Percentiles rank a stretch among this genome's conserved stretches.
phyloP scores from a whole-genome alignment of 805 yeast species.

The Debaryomyces prosopidis region DNA sequence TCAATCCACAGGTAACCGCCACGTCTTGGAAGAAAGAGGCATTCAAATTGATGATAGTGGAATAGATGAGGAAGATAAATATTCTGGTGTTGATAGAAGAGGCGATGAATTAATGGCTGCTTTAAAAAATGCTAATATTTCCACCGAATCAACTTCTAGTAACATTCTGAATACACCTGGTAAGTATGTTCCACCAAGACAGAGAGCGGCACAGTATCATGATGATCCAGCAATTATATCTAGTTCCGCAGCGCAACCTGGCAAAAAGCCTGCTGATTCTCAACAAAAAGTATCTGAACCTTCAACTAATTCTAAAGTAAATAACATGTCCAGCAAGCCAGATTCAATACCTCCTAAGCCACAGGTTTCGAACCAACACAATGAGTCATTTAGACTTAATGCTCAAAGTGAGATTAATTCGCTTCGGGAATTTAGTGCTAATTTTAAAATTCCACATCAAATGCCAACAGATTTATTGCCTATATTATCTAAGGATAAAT shows the following conservation, averaged over 20 bases:
- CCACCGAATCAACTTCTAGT: conserved; percentile 12
- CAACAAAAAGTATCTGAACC: not conserved
- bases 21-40: conserved; percentile 92
- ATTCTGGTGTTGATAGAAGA: conserved; percentile 84
- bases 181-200: conserved; percentile 57
- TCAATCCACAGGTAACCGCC: conserved; percentile 68
- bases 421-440: conserved; percentile 75
- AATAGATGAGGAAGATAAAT: conserved; percentile 92
- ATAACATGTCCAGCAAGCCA: conserved; percentile 15
- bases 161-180: conserved; percentile 25
- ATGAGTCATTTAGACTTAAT: conserved; percentile 44
- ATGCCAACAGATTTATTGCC: conserved; percentile 68
- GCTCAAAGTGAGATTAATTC: conserved; percentile 68
- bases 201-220: conserved; percentile 50
- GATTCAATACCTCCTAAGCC: conserved; percentile 37
- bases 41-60: conserved; percentile 75
- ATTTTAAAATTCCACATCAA: conserved; percentile 68
- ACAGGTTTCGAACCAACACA: conserved; percentile 18
- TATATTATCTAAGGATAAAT: conserved; percentile 64
- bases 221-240: conserved; percentile 70
- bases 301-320: conserved; percentile 3
- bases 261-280: conserved; percentile 4
- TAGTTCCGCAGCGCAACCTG: conserved; percentile 39
- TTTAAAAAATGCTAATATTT: conserved; percentile 31
- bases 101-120: conserved; percentile 52